A percentile compares a stretch with the other conserved stretches of the same genome.
Conservation (phyloP, 1,284 basidiomycete genomes). For the Erythrobasidium hasegawianum region DNA sequence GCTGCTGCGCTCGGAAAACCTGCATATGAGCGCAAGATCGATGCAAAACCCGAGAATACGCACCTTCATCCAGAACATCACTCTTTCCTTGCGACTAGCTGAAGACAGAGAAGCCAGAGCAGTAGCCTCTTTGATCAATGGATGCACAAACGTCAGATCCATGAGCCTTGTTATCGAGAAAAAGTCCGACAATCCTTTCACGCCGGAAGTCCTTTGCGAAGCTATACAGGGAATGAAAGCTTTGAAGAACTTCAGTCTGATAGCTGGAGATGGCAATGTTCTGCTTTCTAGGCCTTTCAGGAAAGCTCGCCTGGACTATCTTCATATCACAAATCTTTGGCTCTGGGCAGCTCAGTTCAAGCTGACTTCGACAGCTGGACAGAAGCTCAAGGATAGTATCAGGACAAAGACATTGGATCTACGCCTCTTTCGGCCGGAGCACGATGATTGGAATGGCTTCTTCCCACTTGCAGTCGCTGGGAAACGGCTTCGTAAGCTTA, state of each 20-base stretch:
- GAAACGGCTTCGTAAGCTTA: background rate
- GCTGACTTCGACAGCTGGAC: background rate
- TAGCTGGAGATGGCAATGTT: background rate
- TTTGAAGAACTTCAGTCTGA: background rate
- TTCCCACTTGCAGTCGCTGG: background rate
- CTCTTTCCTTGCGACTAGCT: background rate
- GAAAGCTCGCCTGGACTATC: background rate
- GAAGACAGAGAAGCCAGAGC: background rate
- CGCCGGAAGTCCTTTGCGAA: background rate
- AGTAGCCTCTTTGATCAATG: background rate
- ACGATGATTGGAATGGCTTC: conserved; percentile 8
- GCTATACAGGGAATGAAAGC: background rate
- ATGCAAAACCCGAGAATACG: background rate
- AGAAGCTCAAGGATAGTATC: background rate
- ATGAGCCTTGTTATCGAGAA: background rate
- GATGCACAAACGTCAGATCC: background rate
- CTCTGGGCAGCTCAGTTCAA: conserved; percentile 1
- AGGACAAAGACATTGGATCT: background rate
- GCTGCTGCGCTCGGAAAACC: background rate
- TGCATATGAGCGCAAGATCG: background rate
- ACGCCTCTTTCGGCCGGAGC: background rate
- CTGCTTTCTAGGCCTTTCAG: background rate
- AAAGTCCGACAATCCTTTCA: conserved; percentile 1
- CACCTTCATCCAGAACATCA: background rate
- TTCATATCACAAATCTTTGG: conserved; percentile 1